Conservation (phyloP, 1,139 yeast genomes). For the Candida neerlandica region DNA sequence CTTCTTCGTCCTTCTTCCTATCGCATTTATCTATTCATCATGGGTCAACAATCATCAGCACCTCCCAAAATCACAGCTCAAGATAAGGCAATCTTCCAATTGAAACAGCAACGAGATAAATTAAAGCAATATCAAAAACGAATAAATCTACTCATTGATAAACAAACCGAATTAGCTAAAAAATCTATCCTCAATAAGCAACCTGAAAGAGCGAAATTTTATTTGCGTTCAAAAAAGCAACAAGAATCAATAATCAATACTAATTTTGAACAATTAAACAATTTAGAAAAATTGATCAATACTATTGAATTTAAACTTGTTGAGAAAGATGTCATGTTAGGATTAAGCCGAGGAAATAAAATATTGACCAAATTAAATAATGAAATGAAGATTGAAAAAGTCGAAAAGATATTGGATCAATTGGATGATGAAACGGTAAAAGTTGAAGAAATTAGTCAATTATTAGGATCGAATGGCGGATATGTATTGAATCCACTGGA, state of each 20-base stretch:
- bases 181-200: constrained; percentile 58
- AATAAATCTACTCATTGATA: constrained; percentile 54
- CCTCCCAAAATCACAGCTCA: constrained; percentile 69
- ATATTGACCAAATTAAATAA: constrained; percentile 73
- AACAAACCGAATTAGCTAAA: constrained; percentile 62
- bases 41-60: constrained; percentile 50
- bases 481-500: constrained; percentile 52
- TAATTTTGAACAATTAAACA: constrained; percentile 76
- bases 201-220: constrained; percentile 63
- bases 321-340: constrained; percentile 81
- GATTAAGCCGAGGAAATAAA: constrained; percentile 76
- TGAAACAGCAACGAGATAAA: constrained; percentile 86
- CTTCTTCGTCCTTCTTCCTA: no score
- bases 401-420: constrained; percentile 84
- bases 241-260: constrained; percentile 70
- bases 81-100: constrained; percentile 81
- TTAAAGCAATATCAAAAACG: constrained; percentile 73
- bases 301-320: constrained; percentile 87
- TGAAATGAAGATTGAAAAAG: constrained; percentile 76
- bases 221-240: constrained; percentile 76
- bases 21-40: constrained; percentile 13
- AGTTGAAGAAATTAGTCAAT: constrained; percentile 65
- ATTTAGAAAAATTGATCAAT: constrained; percentile 70
- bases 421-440: constrained; percentile 78
- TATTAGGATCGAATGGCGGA: constrained; percentile 37